Evolutionary conservation across 352 stramenopile genomes (phyloP), one percentile per base, ranked within the genome.

Genomic region (Phytophthora pini): DNA sequence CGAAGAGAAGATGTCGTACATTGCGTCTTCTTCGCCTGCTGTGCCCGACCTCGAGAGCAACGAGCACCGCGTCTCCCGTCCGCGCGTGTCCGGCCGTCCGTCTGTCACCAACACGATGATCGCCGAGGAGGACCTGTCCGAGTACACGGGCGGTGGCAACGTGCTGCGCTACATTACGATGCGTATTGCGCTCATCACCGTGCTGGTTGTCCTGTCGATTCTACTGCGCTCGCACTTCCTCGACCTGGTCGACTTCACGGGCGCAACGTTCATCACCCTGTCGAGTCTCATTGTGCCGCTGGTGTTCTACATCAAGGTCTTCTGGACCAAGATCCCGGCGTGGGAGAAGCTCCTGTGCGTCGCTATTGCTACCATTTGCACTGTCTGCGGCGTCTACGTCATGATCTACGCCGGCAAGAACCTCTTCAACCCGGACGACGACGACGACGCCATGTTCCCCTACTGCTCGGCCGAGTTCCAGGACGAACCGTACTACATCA

Each of bases 401-500:
- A 72, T 72, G 58, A 65, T 76, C 31, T 56, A 67, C 50, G 50
- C 72, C 9, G 72, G 64, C 40, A 77, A 73, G 61, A 69, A 75
- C 41, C 60, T 80, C 15, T 75, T 75, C 34, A 57, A 53, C 22
- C 61, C 67, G 10, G 46, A 52, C 26, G 50, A 61, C 6, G 40
- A 68, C 9, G 46, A 68, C 12, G 52, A 62, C 1, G 40, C 62
- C 17, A 66, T 58, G 15, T 92, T 90, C 64, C 76, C 73, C 13
- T 92, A 85, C 65, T 92, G 84, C 60, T 56, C 79, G 13, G 62
- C 62, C 2, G 72, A 74, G 26, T 84, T 70, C 62, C 66, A 88
- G 49, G 52, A 77, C 9, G 49, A 93, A 29, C 76, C 84, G 47
- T 91, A 92, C 41, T 89, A 84, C 56, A 74, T 82, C 29, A 22